These are phyloP conservation scores for Graphilbum fragrans DNA, from an alignment of 2,329 filamentous ascomycete species.

Conservation along the genomic window DNA sequence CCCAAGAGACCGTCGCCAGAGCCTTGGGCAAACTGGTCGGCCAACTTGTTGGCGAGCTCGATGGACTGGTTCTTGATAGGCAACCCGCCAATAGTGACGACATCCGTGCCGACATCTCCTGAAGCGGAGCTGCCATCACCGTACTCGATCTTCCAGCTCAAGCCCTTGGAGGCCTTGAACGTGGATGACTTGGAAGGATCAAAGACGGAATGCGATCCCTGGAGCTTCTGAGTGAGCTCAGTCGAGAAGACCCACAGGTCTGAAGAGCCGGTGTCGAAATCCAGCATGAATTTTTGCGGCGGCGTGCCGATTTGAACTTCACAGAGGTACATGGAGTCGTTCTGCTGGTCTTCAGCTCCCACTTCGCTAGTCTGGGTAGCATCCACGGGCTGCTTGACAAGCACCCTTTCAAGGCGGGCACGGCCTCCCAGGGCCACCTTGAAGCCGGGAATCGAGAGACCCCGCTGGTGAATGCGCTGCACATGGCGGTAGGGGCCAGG, in stretches of 20 bases:
- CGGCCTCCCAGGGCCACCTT: slow-evolving; percentile 34
- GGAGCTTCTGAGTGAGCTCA: slow-evolving; percentile 24
- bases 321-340: slow-evolving; percentile 54
- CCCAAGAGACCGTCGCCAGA: slow-evolving; percentile 54
- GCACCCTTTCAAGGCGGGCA: slow-evolving; percentile 29
- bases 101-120: slow-evolving; percentile 52
- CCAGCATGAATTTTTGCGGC: slow-evolving; percentile 45
- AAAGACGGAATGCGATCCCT: slow-evolving; percentile 40
- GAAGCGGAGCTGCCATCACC: slow-evolving; percentile 57
- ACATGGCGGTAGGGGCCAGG: slow-evolving; percentile 47
- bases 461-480: slow-evolving; percentile 33
- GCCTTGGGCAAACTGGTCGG: slow-evolving; percentile 40
- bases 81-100: slow-evolving; percentile 49
- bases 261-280: slow-evolving; percentile 61
- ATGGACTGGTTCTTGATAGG: slow-evolving; percentile 49
- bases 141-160: slow-evolving; percentile 54
- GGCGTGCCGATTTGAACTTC: slow-evolving; percentile 54
- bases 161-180: slow-evolving; percentile 34
- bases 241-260: slow-evolving; percentile 57
- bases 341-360: slow-evolving; percentile 51
- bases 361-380: slow-evolving; percentile 31
- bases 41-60: slow-evolving; percentile 50
- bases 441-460: slow-evolving; percentile 20
- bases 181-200: slow-evolving; percentile 49
- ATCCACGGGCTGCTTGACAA: slow-evolving; percentile 24